Evolutionary conservation across 208 protist genomes (phyloP), one percentile per base, ranked within the genome.

Genomic region (Leishmania gerbilli): DNA sequence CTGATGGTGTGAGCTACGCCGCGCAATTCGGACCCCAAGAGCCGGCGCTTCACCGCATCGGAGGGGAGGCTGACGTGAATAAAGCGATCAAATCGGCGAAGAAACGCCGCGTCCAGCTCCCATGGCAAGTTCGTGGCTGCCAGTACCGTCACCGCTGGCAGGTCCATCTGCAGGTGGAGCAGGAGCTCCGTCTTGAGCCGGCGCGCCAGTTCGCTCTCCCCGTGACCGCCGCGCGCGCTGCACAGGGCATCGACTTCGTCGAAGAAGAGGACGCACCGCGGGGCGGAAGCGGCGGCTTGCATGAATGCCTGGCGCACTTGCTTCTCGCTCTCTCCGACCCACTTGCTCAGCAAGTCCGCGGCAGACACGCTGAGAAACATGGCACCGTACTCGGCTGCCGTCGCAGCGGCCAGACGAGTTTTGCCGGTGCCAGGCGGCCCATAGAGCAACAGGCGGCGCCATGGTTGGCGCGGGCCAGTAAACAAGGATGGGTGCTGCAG

Each of bases 131-230:
- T 99, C 21, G 95, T 98, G 17, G 97, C 97, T 9, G 92, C 97
- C 31, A 99, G 56, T 60, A 99, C 85, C 27, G 92, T 88, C 45
- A 98, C 88, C 1, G 84, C 76, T 0, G 83, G 51, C n/a, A 89
- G 64, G 17, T 91, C 60, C 15, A 74, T 89, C 74, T 98, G 90
- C 69, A 98, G 80, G 79, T 99, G 98, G 4, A 99, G 93, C 1
- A 99, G 92, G 53, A 99, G 98, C 90, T 99, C 99, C 40, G 99
- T 99, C 88, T 99, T 99, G 60, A 99, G 92, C 27, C 99, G 92
- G 19, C 99, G 90, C 9, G 98, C 91, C 3, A 91, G 88, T 72
- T 98, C 95, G 47, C 91, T 95, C 86, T 98, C 96, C 13, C 89
- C 88, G 21, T 86, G 69, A 60, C 75, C 88, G 71, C 93, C 93